Conservation (phyloP, 176 grass and related monocot genomes). For the Tuctoria greenei region DNA sequence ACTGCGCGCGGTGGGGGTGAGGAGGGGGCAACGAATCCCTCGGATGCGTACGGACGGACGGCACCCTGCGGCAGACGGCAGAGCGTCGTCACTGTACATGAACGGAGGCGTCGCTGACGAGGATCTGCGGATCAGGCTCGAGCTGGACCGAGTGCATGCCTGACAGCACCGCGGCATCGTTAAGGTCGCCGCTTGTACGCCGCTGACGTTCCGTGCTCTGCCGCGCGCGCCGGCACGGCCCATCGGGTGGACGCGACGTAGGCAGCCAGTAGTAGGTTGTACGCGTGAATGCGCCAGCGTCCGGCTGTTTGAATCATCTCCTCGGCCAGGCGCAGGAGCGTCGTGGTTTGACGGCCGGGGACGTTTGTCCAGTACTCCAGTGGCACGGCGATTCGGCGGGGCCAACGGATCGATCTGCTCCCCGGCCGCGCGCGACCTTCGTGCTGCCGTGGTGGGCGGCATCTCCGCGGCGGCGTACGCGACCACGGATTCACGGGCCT, state of each 20-base stretch:
- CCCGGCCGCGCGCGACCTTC: neutral
- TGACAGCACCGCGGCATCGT: no score
- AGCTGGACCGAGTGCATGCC: no score
- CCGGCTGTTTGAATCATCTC: no score
- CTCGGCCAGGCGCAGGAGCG: neutral
- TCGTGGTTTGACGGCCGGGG: neutral
- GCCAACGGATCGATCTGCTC: neutral
- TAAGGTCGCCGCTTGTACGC: no score
- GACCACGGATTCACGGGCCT: neutral
- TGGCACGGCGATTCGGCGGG: conserved; percentile 6
- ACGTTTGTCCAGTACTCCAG: neutral
- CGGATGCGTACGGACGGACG: neutral
- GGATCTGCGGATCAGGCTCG: neutral
- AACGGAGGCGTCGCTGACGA: neutral
- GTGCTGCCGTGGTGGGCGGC: neutral
- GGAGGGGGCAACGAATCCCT: conserved; percentile 7
- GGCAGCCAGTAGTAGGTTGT: no score
- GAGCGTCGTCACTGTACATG: neutral
- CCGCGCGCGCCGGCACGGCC: no score
- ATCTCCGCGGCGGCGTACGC: neutral
- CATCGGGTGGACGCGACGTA: no score
- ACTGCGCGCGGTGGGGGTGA: no score
- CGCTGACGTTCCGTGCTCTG: no score
- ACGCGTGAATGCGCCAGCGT: neutral
- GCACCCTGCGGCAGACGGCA: no score